These are phyloP conservation scores for Daldinia grandis DNA, from an alignment of 495 filamentous ascomycete species.

Conservation along the genomic window DNA sequence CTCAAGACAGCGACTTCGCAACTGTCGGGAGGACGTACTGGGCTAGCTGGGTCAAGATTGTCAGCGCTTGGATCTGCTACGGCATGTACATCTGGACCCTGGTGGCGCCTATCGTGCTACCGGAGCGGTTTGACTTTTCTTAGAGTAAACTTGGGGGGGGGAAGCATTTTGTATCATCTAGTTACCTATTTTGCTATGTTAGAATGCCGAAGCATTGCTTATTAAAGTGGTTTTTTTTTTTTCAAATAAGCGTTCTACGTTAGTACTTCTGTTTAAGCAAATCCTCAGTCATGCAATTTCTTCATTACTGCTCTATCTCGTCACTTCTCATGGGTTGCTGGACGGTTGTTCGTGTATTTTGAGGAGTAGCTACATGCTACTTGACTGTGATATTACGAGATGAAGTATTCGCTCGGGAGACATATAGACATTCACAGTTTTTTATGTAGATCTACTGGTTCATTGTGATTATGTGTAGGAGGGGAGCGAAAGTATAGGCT, in stretches of 20 bases:
- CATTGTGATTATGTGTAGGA: no score
- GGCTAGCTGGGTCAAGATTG: constrained; percentile 99
- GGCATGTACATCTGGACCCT: constrained; percentile 92
- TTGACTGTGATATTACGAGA: no score
- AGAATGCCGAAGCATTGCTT: not conserved
- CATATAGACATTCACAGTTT: no score
- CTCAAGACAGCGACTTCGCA: constrained; percentile 74
- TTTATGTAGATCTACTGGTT: no score
- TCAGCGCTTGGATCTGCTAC: constrained; percentile 97
- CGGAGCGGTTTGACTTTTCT: constrained; percentile 78
- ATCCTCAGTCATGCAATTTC: no score
- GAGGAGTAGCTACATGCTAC: no score
- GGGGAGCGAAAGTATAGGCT: no score
- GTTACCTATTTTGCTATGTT: not conserved
- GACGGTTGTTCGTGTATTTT: no score
- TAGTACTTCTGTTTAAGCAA: not conserved
- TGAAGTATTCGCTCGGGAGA: no score
- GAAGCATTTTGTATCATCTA: not conserved
- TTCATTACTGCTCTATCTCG: no score
- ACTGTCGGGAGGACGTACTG: constrained; percentile 95
- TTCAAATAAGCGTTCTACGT: not conserved
- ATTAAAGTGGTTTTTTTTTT: not conserved
- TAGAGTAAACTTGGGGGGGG: constrained; percentile 25
- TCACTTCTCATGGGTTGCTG: no score
- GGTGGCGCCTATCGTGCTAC: constrained; percentile 83